phyloP scores from a whole-genome alignment of 2,329 filamentous ascomycete species.

The Nigrospora oryzae region DNA sequence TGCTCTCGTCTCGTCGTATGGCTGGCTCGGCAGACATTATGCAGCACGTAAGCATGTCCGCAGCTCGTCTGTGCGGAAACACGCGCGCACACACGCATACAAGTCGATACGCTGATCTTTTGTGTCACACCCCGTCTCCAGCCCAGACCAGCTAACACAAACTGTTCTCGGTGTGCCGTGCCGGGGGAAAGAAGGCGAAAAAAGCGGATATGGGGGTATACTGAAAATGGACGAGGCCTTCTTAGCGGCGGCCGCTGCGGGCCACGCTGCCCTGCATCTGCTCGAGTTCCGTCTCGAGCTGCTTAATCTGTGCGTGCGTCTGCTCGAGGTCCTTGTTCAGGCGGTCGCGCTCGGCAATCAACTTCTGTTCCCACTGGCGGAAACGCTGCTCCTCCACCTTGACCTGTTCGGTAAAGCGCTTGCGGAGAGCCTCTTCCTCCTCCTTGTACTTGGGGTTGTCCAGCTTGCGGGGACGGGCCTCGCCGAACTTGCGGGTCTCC shows the following conservation, averaged over 20 bases:
- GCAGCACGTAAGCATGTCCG: background rate
- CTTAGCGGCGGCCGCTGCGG: constrained; percentile 83
- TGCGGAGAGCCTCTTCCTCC: constrained; percentile 95
- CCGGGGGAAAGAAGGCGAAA: too few relatives aligned
- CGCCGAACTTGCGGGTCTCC: constrained; percentile 99
- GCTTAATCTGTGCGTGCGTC: constrained; percentile 91
- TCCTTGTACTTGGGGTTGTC: constrained; percentile 99
- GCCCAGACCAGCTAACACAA: too few relatives aligned
- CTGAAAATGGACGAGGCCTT: background rate
- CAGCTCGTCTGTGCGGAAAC: too few relatives aligned
- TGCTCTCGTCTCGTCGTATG: constrained; percentile 2
- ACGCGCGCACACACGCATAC: too few relatives aligned
- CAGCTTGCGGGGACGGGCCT: constrained; percentile 92
- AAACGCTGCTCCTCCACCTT: constrained; percentile 99
- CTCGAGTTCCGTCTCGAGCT: constrained; percentile 87
- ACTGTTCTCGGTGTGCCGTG: too few relatives aligned
- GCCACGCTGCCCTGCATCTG: constrained; percentile 83
- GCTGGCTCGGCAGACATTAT: background rate
- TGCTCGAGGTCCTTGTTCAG: constrained; percentile 99
- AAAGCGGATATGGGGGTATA: constrained; percentile 2
- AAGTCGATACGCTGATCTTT: too few relatives aligned
- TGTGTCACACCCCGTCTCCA: too few relatives aligned
- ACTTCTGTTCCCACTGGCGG: constrained; percentile 99
- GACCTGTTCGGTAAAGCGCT: constrained; percentile 99
- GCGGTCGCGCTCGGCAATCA: constrained; percentile 95